Evolutionary conservation across 495 filamentous ascomycete species (phyloP), one percentile per base, ranked within the genome.

Genomic region (Rhypophila decipiens): DNA sequence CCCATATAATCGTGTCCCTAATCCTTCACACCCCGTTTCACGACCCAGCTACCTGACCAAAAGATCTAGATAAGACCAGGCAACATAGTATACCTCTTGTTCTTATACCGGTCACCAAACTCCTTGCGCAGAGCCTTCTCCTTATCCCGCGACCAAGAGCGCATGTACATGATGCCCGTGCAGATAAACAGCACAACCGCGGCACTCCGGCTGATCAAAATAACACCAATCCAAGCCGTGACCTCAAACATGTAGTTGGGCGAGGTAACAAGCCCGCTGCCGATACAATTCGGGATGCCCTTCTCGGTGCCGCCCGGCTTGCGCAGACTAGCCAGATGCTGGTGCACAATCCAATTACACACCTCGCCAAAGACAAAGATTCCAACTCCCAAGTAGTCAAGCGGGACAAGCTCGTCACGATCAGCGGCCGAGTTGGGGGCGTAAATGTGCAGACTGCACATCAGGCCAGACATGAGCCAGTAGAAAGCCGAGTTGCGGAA

Each of bases 241-340:
- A 84, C 75, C 74, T 98, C 93, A 59, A 95, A 98, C 69, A 90
- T 78, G 69, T 98, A 98, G 73, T 98, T 98, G 19, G 93, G 93
- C 75, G 89, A 94, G 11, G 93, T 98, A 34, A 97, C 93, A 33
- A 79, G 57, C 58, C 68, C 72, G 69, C 96, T 96, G n/a, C 89
- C 88, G 46, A 88, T 79, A 17, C 91, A 91, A 33, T 71, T 69
- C 0, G 93, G 93, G 60, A 98, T 95, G 50, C 87, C 89, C 15
- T 89, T 72, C 53, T 94, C 86, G 5, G 82, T 95, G 47, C 83
- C 84, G 40, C 90, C 90, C n/a, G 75, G 75, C 31, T 80, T 80
- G 4, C 93, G 84, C 24, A 98, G 77, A 38, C 74, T 70, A 20
- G 85, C 78, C 18, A 98, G 74, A 2, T 83, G 77, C 50, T 86